These are phyloP conservation scores for Pseudogymnoascus sp. DNA, from an alignment of 2,329 filamentous ascomycete genomes.

Conservation along the genomic window DNA sequence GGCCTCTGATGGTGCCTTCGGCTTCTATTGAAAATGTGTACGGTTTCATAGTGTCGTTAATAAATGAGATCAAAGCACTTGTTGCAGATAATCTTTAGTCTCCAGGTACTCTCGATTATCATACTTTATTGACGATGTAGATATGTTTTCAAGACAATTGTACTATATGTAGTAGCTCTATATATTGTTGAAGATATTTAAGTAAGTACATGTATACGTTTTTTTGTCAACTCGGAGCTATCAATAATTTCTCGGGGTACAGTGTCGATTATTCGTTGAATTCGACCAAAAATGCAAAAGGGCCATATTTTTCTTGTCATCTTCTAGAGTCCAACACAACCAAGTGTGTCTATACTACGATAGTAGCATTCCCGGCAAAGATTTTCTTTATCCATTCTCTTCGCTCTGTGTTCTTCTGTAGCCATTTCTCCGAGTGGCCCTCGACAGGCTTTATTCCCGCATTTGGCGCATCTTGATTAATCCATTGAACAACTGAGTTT, in stretches of 20 bases:
- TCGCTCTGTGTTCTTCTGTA: slow-evolving; percentile 12
- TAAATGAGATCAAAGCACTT: not conserved
- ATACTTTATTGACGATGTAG: not conserved
- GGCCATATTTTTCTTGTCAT: not conserved
- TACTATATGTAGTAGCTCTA: not conserved
- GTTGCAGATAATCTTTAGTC: not conserved
- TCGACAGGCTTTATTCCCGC: slow-evolving; percentile 15
- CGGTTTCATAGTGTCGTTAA: not conserved
- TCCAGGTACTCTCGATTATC: not conserved
- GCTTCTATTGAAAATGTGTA: not conserved
- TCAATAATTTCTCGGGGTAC: not conserved
- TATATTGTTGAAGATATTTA: not conserved
- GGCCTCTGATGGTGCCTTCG: not conserved
- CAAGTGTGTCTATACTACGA: not conserved
- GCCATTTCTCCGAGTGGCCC: slow-evolving; percentile 16
- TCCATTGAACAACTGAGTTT: slow-evolving; percentile 14
- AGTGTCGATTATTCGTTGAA: not conserved
- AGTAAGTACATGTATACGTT: not conserved
- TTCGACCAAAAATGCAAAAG: not conserved
- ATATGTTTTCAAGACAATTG: not conserved
- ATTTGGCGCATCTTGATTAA: slow-evolving; percentile 14
- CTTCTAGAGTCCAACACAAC: not conserved
- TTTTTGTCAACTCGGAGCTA: not conserved
- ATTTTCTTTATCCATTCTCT: not conserved
- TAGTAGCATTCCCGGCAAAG: not conserved